phyloP scores from a whole-genome alignment of 148 eudicot genomes.

The Pharnaceum exiguum region DNA sequence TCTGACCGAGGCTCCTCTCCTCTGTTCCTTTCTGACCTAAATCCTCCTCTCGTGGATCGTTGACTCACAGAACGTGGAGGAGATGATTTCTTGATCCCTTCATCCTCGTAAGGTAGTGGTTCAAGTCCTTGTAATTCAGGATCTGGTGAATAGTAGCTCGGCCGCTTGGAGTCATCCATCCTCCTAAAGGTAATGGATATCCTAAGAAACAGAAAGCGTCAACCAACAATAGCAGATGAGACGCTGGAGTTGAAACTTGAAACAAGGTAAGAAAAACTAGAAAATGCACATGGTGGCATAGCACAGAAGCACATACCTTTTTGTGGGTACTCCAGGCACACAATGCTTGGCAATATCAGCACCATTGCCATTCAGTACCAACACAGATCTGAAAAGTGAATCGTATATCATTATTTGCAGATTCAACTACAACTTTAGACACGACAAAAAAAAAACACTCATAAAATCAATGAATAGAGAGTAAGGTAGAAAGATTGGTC shows the following conservation, averaged over 20 bases:
- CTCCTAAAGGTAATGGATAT: constrained; percentile 45
- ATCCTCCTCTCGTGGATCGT: constrained; percentile 22
- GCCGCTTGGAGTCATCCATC: constrained; percentile 45
- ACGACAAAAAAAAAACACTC: background rate
- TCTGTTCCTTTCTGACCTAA: constrained; percentile 28
- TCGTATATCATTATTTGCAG: background rate
- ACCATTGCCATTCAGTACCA: constrained; percentile 46
- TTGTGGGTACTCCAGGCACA: constrained; percentile 49
- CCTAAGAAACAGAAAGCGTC: constrained; percentile 8
- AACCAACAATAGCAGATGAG: background rate
- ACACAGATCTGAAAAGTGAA: constrained; percentile 30
- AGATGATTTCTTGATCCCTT: constrained; percentile 6
- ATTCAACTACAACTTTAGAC: background rate
- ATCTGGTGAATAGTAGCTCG: constrained; percentile 23
- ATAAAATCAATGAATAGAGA: background rate
- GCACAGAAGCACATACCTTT: constrained; percentile 24
- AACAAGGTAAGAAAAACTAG: background rate
- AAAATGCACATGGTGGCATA: background rate
- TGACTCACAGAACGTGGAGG: constrained; percentile 5
- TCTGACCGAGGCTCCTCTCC: constrained; percentile 32
- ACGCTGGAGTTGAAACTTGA: background rate
- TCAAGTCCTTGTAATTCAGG: constrained; percentile 36
- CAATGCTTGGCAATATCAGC: constrained; percentile 55
- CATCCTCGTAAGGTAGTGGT: constrained; percentile 29
- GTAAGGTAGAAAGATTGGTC: no score